Evolutionary conservation across 1,284 basidiomycete genomes (phyloP).

Genomic region (Anthracocystis setariae): DNA sequence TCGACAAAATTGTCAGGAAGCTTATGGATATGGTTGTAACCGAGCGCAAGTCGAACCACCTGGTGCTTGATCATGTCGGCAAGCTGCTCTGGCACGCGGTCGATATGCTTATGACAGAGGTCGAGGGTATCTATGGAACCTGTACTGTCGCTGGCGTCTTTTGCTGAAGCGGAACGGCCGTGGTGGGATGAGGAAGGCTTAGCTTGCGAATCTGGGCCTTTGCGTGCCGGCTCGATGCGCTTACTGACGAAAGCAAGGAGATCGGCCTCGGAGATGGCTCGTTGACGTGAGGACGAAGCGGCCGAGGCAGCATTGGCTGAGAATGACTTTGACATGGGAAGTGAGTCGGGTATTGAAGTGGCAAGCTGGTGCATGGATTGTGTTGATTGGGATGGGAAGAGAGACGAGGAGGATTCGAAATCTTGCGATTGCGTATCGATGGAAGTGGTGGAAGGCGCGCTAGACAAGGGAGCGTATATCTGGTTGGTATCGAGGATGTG

Average conservation of each 20-base stretch:
- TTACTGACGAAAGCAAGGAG: slow-evolving; percentile 47
- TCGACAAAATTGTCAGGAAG: slow-evolving; percentile 83
- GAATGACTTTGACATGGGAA: neutral
- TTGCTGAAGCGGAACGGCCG: slow-evolving; percentile 7
- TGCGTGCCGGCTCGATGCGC: slow-evolving; percentile 9
- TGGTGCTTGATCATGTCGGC: slow-evolving; percentile 52
- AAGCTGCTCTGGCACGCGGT: slow-evolving; percentile 44
- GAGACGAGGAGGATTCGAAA: slow-evolving; percentile 21
- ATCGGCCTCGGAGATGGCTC: slow-evolving; percentile 44
- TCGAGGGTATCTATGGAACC: slow-evolving; percentile 55
- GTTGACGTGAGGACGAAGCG: slow-evolving; percentile 5
- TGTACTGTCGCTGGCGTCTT: slow-evolving; percentile 11
- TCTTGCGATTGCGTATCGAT: slow-evolving; percentile 24
- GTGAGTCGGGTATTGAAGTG: neutral
- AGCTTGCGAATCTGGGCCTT: neutral
- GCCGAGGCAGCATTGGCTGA: slow-evolving; percentile 5
- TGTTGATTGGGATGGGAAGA: slow-evolving; percentile 16
- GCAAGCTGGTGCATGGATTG: slow-evolving; percentile 21
- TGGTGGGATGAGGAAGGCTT: neutral
- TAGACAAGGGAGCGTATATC: slow-evolving; percentile 9
- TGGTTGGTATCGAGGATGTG: slow-evolving; percentile 14
- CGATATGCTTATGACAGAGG: slow-evolving; percentile 53
- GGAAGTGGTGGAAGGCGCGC: slow-evolving; percentile 13
- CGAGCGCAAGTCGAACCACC: slow-evolving; percentile 77
- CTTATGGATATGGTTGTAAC: slow-evolving; percentile 82